Evolutionary conservation across 2,329 filamentous ascomycete species (phyloP).

Genomic region (Pseudogymnoascus sp.): DNA sequence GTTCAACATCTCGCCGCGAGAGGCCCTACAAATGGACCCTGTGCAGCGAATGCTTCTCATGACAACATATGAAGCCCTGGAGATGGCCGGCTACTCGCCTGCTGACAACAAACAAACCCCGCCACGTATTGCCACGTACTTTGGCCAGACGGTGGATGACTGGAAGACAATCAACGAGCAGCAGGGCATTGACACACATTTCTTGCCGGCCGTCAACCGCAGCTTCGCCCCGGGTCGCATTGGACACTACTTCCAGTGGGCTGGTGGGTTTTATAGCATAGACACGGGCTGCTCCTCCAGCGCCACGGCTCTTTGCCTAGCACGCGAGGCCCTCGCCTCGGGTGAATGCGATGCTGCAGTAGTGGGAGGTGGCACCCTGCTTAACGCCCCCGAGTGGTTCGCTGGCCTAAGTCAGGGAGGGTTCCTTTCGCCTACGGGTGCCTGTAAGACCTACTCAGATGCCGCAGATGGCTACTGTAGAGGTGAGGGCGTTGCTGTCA

Average conservation of each 20-base stretch:
- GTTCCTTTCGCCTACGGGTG: conserved; percentile 68
- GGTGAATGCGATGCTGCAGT: conserved; percentile 75
- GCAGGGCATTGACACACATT: conserved; percentile 29
- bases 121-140: conserved; percentile 24
- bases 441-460: conserved; percentile 75
- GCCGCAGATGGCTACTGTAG: conserved; percentile 50
- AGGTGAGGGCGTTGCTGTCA: conserved; percentile 38
- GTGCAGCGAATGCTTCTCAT: conserved; percentile 67
- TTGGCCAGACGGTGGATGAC: conserved; percentile 10
- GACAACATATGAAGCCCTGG: conserved; percentile 69
- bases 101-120: conserved; percentile 68
- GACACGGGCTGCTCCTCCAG: conserved; percentile 76
- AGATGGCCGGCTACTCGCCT: conserved; percentile 72
- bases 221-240: conserved; percentile 48
- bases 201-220: conserved; percentile 36
- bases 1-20: conserved; percentile 76
- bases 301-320: conserved; percentile 61
- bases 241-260: conserved; percentile 71
- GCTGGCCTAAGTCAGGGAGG: conserved; percentile 66
- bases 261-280: conserved; percentile 61
- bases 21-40: conserved; percentile 69
- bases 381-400: conserved; percentile 77
- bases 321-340: conserved; percentile 64
- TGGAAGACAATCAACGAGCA: conserved; percentile 10
- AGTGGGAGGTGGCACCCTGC: conserved; percentile 67